Evolutionary conservation across 2,329 filamentous ascomycete species (phyloP).

Genomic region (Aspergillus sergii): DNA sequence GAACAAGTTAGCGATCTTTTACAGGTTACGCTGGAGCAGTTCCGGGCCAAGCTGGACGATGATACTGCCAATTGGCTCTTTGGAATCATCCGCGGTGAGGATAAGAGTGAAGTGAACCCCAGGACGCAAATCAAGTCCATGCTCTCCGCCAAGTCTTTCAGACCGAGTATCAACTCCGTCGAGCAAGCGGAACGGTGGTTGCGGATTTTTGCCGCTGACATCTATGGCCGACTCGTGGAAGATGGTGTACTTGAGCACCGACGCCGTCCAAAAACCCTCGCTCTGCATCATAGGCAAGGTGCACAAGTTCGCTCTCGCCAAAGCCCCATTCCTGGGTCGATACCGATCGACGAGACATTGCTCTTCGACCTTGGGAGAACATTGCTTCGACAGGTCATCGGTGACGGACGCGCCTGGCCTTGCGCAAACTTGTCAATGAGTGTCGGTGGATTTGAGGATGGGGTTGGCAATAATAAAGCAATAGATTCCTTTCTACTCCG

Average conservation of each 20-base stretch:
- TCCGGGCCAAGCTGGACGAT: constrained; percentile 77
- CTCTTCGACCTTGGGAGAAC: constrained; percentile 77
- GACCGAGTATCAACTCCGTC: constrained; percentile 74
- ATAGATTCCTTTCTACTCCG: constrained; percentile 85
- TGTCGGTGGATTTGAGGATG: constrained; percentile 91
- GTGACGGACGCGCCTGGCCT: constrained; percentile 82
- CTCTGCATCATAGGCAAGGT: constrained; percentile 77
- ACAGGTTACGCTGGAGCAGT: constrained; percentile 69
- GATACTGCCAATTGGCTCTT: constrained; percentile 87
- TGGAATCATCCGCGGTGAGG: constrained; percentile 80
- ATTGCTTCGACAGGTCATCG: constrained; percentile 74
- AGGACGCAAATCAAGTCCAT: constrained; percentile 95
- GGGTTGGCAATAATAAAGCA: constrained; percentile 77
- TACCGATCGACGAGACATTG: constrained; percentile 68
- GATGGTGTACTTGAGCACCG: constrained; percentile 88
- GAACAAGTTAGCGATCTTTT: constrained; percentile 78
- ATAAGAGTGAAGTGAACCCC: constrained; percentile 84
- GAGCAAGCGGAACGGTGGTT: constrained; percentile 86
- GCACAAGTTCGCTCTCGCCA: constrained; percentile 75
- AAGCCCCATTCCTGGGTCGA: constrained; percentile 75
- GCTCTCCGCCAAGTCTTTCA: constrained; percentile 94
- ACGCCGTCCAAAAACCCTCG: constrained; percentile 81
- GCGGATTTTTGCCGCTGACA: constrained; percentile 87
- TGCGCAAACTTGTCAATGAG: constrained; percentile 88
- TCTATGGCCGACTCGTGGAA: constrained; percentile 84